phyloP scores from a whole-genome alignment of 306 rosid species.

The Lagenaria siceraria region DNA sequence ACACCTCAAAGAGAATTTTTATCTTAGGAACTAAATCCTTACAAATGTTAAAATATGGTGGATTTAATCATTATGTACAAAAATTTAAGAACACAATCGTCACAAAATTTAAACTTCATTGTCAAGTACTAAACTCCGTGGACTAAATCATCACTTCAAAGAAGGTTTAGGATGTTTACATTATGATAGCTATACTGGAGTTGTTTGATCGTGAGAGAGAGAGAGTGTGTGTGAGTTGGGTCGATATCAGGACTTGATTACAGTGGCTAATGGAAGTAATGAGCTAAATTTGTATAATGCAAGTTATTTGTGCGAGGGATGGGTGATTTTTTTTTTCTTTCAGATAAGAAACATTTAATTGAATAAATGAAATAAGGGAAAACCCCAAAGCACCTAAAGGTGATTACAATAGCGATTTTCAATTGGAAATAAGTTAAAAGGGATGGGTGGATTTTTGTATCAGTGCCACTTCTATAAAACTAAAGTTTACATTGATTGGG shows the following conservation, averaged over 20 bases:
- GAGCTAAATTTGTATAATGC: background rate
- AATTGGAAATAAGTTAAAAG: no score
- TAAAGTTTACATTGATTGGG: background rate
- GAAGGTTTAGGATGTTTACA: background rate
- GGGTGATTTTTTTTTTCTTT: no score
- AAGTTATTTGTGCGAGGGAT: background rate
- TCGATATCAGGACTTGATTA: background rate
- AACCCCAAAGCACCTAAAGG: no score
- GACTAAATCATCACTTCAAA: no score
- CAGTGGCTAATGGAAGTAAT: background rate
- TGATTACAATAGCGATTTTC: no score
- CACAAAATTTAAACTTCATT: no score
- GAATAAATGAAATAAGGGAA: no score
- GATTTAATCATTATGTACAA: no score
- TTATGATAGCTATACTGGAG: background rate
- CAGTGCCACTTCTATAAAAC: background rate
- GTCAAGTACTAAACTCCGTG: no score
- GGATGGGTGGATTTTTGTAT: background rate
- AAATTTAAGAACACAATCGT: no score
- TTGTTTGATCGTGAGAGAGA: background rate
- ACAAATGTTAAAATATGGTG: background rate
- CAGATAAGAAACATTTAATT: no score
- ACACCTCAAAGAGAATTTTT: background rate
- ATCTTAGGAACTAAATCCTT: background rate
- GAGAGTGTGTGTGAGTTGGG: background rate